Evolutionary conservation across 768 basidiomycete genomes (phyloP), one percentile per base, ranked within the genome.

Genomic region (Boletus coccyginus): DNA sequence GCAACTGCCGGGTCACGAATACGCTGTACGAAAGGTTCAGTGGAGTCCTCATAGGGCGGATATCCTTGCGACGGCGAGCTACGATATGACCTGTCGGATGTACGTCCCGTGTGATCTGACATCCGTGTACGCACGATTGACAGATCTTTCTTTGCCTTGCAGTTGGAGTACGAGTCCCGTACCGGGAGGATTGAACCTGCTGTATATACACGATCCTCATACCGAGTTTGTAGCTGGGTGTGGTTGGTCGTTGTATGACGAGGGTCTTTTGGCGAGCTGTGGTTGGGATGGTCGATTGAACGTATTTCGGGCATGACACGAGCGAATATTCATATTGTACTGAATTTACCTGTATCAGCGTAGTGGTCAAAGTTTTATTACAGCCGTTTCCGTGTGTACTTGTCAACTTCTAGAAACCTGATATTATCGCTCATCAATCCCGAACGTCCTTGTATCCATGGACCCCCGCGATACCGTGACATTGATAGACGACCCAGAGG

Each of bases 81-180:
- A 98, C 73, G 96, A 98, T 68, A 98, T 98, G 96, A 94, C 94
- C 1, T 93, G 89, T 71, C 79, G 92, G 70, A 79, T 95, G 89
- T 97, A 77, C 68, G 87, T 81, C 32, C 12, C 48, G 57, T 41
- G n/a, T 41, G 21, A 55, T 42, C 38, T 49, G 46, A 19, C 52
- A 1, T 46, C 16, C 6, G 45, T n/a, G 45, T 17, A 43, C 14
- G 36, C 31, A 21, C 17, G 19, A 9, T 40, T 55, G 43, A 62
- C 45, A 16, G 27, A 12, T n/a, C 13, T 36, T 11, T 36, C 14
- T 44, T 51, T 40, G 24, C 53, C 51, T 38, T 56, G 10, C 57
- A 90, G 92, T 62, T 94, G 92, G 92, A 83, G 83, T 57, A 87
- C 86, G n/a, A 75, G 72, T 45, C 81, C 86, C 11, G 63, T 70